These are phyloP conservation scores for Microcyclospora pomicola DNA, from an alignment of 2,329 filamentous ascomycete genomes.

Conservation along the genomic window DNA sequence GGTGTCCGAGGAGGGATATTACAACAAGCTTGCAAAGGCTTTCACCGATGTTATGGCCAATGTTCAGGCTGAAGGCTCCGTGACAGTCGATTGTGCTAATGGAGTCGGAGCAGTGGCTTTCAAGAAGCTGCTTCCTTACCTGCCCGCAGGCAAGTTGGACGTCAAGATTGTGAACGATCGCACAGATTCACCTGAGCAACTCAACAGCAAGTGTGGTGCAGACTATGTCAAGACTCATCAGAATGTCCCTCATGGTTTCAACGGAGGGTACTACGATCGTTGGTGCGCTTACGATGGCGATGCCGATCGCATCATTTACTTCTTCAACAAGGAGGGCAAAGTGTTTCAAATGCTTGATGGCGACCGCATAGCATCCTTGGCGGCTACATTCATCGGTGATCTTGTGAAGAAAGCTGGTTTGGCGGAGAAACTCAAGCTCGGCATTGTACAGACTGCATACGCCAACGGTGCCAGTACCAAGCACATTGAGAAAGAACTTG, in stretches of 20 bases:
- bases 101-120: constrained; percentile 91
- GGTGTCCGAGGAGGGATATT: constrained; percentile 83
- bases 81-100: constrained; percentile 91
- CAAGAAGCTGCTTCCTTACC: constrained; percentile 67
- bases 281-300: constrained; percentile 91
- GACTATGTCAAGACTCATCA: constrained; percentile 98
- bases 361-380: constrained; percentile 89
- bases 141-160: constrained; percentile 58
- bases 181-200: constrained; percentile 71
- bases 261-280: constrained; percentile 60
- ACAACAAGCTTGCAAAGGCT: constrained; percentile 75
- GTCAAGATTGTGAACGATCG: constrained; percentile 88
- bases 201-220: constrained; percentile 86
- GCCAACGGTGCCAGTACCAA: constrained; percentile 90
- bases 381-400: constrained; percentile 85
- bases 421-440: constrained; percentile 68
- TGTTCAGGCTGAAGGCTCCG: constrained; percentile 55
- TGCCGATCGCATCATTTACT: constrained; percentile 90
- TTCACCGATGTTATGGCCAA: constrained; percentile 73
- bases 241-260: constrained; percentile 69
- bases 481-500: constrained; percentile 77
- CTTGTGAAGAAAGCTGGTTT: constrained; percentile 70
- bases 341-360: constrained; percentile 89
- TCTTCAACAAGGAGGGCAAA: constrained; percentile 70
- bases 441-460: constrained; percentile 93